Conservation (phyloP, 1,284 basidiomycete species). For the Butyriboletus appendiculatus region DNA sequence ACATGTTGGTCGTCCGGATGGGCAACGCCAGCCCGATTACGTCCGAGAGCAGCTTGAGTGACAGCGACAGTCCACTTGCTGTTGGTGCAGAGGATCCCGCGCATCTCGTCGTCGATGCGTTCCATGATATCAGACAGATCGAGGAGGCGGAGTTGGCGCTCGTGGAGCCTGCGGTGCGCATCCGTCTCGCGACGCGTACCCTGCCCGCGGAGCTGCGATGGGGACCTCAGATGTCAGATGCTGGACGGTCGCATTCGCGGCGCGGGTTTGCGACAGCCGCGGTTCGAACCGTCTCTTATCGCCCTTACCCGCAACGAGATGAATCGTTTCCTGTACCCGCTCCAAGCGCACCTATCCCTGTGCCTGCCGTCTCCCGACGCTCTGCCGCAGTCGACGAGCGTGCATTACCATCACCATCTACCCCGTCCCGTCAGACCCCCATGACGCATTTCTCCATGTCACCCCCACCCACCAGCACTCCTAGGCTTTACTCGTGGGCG, state of each 20-base stretch:
- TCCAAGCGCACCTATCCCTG: slow-evolving; percentile 34
- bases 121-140: slow-evolving; percentile 21
- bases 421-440: slow-evolving; percentile 31
- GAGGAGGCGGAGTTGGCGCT: slow-evolving; percentile 8
- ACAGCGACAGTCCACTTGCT: slow-evolving; percentile 44
- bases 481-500: slow-evolving; percentile 45
- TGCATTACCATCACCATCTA: slow-evolving; percentile 23
- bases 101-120: slow-evolving; percentile 38
- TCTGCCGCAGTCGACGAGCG: slow-evolving; percentile 24
- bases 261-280: background rate
- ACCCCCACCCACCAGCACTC: slow-evolving; percentile 47
- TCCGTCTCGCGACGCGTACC: slow-evolving; percentile 25
- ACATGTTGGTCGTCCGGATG: slow-evolving; percentile 30
- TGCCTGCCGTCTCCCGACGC: slow-evolving; percentile 25
- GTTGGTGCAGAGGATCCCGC: slow-evolving; percentile 41
- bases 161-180: slow-evolving; percentile 23
- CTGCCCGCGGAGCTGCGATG: slow-evolving; percentile 10
- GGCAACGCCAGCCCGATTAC: slow-evolving; percentile 28
- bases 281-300: slow-evolving; percentile 3
- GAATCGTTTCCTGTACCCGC: slow-evolving; percentile 16
- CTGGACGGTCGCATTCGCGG: slow-evolving; percentile 1
- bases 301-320: background rate
- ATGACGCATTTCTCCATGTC: slow-evolving; percentile 43
- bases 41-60: slow-evolving; percentile 41
- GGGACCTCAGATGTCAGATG: slow-evolving; percentile 2